Evolutionary conservation across 176 grass and related monocot species (phyloP).

Genomic region (Paspalum vaginatum): DNA sequence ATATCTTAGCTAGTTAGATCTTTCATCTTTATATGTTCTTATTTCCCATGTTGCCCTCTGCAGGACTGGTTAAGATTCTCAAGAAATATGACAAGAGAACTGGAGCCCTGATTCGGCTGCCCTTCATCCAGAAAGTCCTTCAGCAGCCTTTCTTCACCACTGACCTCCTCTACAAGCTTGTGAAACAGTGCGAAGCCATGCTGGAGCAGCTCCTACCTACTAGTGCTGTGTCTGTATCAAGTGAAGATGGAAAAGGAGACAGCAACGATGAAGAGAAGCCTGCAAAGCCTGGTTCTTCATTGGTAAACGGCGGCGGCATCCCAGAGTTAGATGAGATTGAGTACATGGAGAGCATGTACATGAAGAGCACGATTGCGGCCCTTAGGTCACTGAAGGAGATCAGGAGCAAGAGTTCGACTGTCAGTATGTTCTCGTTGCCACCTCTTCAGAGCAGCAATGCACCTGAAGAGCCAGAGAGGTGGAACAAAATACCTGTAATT

Average conservation of each 20-base stretch:
- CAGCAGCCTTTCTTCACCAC: constrained; percentile 96
- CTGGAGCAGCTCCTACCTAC: constrained; percentile 72
- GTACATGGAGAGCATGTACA: constrained; percentile 91
- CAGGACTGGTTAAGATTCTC: constrained; percentile 94
- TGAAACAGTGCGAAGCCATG: constrained; percentile 89
- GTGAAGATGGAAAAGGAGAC: constrained; percentile 41
- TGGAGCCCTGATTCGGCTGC: constrained; percentile 77
- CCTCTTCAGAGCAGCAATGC: constrained; percentile 66
- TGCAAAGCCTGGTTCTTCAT: constrained; percentile 47
- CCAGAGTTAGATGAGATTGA: constrained; percentile 84
- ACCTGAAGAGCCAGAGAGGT: constrained; percentile 60
- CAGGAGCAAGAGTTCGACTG: constrained; percentile 76
- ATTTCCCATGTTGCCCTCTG: constrained; percentile 27
- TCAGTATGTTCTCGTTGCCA: constrained; percentile 85
- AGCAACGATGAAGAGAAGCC: constrained; percentile 36
- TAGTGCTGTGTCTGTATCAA: constrained; percentile 58
- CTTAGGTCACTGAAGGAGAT: constrained; percentile 92
- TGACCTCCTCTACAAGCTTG: constrained; percentile 82
- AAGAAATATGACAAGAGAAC: constrained; percentile 99
- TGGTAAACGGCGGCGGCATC: constrained; percentile 43
- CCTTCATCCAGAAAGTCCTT: constrained; percentile 92
- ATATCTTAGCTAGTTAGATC: not conserved
- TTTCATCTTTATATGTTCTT: not conserved
- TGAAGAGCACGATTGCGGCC: constrained; percentile 77
- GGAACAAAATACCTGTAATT: constrained; percentile 62